These are phyloP conservation scores for Phytophthora capsici DNA, from an alignment of 352 stramenopile species.

Conservation along the genomic window DNA sequence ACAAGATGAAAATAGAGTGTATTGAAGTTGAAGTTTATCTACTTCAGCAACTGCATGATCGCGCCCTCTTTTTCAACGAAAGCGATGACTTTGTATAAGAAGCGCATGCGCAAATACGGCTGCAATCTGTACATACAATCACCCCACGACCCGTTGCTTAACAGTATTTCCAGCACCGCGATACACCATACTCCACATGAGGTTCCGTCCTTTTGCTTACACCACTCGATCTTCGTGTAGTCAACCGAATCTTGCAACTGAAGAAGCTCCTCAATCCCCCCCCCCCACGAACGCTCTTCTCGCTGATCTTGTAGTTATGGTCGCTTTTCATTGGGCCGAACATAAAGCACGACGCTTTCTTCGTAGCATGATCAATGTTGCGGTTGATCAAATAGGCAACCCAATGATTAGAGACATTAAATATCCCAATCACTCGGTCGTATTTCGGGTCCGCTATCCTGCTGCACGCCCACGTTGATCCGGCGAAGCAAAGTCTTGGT, in stretches of 20 bases:
- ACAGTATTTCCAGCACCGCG: not conserved
- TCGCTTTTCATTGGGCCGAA: not conserved
- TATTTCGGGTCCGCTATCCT: not conserved
- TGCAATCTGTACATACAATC: not conserved
- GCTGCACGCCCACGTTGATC: not conserved
- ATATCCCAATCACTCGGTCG: not conserved
- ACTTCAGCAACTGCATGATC: no score
- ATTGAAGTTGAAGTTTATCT: no score
- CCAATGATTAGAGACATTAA: not conserved
- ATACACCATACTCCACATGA: slow-evolving; percentile 14
- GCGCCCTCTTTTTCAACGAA: no score
- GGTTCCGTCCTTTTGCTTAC: slow-evolving; percentile 7
- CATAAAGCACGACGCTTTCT: not conserved
- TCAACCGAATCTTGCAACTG: not conserved
- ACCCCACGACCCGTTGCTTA: not conserved
- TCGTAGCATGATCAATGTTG: no score
- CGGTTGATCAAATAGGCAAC: not conserved
- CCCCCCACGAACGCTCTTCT: slow-evolving; percentile 4
- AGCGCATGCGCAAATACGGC: not conserved
- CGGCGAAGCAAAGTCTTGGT: not conserved
- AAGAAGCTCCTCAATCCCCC: not conserved
- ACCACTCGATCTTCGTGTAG: slow-evolving; percentile 7
- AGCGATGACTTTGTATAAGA: no score
- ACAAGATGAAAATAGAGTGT: no score
- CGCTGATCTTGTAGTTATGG: not conserved